Evolutionary conservation across 148 eudicot species (phyloP).

Genomic region (Limonium bicolor): DNA sequence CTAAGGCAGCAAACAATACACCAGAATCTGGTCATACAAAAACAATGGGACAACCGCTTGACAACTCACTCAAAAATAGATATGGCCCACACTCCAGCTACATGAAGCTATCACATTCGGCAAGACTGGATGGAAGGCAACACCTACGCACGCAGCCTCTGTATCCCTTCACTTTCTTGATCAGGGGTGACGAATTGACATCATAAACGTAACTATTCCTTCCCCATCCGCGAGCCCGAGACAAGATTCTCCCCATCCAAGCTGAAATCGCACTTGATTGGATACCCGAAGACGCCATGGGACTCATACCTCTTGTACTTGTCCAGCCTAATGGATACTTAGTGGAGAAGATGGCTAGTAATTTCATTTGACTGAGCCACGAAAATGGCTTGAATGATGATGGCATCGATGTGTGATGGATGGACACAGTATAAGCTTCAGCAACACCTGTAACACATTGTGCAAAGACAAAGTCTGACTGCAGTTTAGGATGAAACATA

Average conservation of each 20-base stretch:
- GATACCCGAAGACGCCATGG: slow-evolving; percentile 69
- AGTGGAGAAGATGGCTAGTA: slow-evolving; percentile 72
- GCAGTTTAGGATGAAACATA: too few species aligned
- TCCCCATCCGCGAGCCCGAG: slow-evolving; percentile 86
- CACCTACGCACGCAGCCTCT: slow-evolving; percentile 60
- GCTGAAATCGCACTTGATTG: slow-evolving; percentile 67
- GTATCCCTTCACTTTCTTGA: slow-evolving; percentile 38
- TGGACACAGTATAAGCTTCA: slow-evolving; percentile 82
- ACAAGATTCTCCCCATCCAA: slow-evolving; percentile 44
- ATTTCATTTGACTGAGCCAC: slow-evolving; percentile 86
- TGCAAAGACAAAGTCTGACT: too few species aligned
- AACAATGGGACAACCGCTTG: too few species aligned
- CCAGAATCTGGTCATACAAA: too few species aligned
- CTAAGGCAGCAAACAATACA: too few species aligned
- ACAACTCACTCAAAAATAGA: slow-evolving; percentile 29
- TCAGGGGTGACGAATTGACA: slow-evolving; percentile 32
- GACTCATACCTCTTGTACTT: slow-evolving; percentile 66
- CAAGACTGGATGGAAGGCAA: slow-evolving; percentile 50
- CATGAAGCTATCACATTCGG: slow-evolving; percentile 48
- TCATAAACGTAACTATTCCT: slow-evolving; percentile 37
- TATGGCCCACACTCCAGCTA: slow-evolving; percentile 58
- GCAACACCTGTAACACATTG: slow-evolving; percentile 28
- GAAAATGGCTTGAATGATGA: slow-evolving; percentile 51
- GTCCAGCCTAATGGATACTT: slow-evolving; percentile 62
- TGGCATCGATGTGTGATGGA: slow-evolving; percentile 50